Conservation (phyloP, 23 red algal species). For the Gracilariopsis chorda region DNA sequence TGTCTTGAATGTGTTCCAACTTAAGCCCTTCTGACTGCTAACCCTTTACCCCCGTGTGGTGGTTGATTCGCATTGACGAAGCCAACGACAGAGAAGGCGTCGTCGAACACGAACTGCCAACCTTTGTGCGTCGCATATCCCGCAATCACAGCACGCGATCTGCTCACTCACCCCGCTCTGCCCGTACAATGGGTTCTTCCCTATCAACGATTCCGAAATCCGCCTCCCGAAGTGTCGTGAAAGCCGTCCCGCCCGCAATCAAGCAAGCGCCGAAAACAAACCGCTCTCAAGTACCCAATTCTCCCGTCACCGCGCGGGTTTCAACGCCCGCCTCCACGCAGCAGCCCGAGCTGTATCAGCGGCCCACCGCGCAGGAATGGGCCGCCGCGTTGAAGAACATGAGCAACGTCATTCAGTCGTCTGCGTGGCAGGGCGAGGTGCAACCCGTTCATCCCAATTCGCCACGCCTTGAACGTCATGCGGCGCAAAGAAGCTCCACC, state of each 20-base stretch:
- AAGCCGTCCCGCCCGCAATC: not conserved
- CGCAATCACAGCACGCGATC: too few species aligned
- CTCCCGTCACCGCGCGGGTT: not conserved
- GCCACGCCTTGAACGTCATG: not conserved
- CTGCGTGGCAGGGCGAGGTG: not conserved
- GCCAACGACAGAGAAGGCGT: too few species aligned
- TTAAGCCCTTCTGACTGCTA: too few species aligned
- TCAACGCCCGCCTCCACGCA: not conserved
- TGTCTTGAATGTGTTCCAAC: too few species aligned
- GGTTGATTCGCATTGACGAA: too few species aligned
- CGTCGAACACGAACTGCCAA: too few species aligned
- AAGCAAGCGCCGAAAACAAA: too few species aligned
- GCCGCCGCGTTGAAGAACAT: not conserved
- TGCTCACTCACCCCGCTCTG: too few species aligned
- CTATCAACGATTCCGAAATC: not conserved
- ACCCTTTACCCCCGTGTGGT: too few species aligned
- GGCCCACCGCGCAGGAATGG: constrained; percentile 26
- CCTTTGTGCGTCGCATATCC: too few species aligned
- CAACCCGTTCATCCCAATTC: not conserved
- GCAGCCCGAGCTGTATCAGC: not conserved
- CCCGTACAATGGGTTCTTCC: not conserved
- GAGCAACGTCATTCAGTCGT: constrained; percentile 12
- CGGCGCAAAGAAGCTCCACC: constrained; percentile 11
- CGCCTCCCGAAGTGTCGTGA: not conserved
- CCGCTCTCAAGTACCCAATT: too few species aligned